Evolutionary conservation across 768 basidiomycete genomes (phyloP).

Genomic region (Fomitopsis pulvina): DNA sequence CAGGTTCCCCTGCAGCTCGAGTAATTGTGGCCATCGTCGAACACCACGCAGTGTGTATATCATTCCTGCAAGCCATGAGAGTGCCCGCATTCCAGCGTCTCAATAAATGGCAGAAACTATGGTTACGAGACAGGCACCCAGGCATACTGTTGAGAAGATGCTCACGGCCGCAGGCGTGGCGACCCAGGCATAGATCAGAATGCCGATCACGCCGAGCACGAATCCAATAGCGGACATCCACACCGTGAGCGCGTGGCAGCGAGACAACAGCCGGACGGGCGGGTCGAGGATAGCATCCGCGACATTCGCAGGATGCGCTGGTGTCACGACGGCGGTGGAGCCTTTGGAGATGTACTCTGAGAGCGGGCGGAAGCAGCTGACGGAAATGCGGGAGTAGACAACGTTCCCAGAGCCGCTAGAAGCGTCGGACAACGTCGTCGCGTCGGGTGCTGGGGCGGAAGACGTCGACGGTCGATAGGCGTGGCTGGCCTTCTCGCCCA

Average conservation of each 20-base stretch:
- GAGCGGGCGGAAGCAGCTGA: constrained; percentile 1
- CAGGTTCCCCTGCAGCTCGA: too few relatives aligned
- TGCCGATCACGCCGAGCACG: constrained; percentile 15
- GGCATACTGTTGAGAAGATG: constrained; percentile 18
- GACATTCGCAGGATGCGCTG: neutral
- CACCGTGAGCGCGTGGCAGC: constrained; percentile 16
- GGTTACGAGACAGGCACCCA: constrained; percentile 11
- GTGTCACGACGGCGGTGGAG: neutral
- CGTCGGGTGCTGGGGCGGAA: neutral
- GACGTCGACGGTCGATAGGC: neutral
- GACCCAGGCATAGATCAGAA: constrained; percentile 19
- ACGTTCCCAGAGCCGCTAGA: neutral
- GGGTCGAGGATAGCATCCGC: neutral
- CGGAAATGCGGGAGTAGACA: neutral
- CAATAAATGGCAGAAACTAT: too few relatives aligned
- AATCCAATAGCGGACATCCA: constrained; percentile 15
- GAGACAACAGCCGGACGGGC: constrained; percentile 9
- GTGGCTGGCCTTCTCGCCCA: neutral
- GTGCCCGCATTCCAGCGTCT: too few relatives aligned
- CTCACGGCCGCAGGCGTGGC: constrained; percentile 15
- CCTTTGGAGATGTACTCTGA: neutral
- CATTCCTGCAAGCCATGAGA: too few relatives aligned
- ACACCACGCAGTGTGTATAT: too few relatives aligned
- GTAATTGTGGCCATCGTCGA: too few relatives aligned
- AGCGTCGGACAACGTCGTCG: neutral